Evolutionary conservation across 2,329 filamentous ascomycete species (phyloP), one percentile per base, ranked within the genome.

Genomic region (Fusarium transvaalense): DNA sequence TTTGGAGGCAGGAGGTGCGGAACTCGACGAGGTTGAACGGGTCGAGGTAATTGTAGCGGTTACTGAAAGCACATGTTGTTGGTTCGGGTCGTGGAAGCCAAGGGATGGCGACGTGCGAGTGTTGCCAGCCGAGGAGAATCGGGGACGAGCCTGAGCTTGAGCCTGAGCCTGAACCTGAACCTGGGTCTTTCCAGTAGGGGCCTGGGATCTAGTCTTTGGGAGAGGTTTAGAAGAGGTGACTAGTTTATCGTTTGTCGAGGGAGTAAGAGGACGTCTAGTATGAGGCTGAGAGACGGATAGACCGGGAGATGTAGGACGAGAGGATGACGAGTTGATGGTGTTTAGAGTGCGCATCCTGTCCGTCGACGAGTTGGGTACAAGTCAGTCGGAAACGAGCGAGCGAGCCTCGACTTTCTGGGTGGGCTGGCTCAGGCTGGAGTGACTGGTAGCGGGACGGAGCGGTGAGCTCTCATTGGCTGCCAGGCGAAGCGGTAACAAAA

Each of bases 61-160:
- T 69, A 76, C 53, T 64, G 73, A 70, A 62, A 76, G 74, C 31
- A 73, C 74, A 77, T 77, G 72, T 74, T 74, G 71, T 53, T 74
- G 46, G 31, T 51, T 68, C 50, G 62, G 56, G 46, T 69, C 48
- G 71, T 69, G 64, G 51, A 65, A 69, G 57, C 72, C 69, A 53
- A 73, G 67, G 45, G 66, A 61, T 50, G 68, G 64, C 34, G 68
- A 65, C 42, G 54, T 43, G 51, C 62, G 64, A 41, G 61, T 48
- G 68, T 50, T 63, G 60, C 74, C 57, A 61, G 62, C 55, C 25
- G 73, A 72, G 57, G 66, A 55, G 51, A 68, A 66, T 62, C 71
- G 64, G 50, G 61, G 60, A 61, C 69, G 71, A 48, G 62, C 62
- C 42, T 70, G 68, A 62, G 62, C 48, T 56, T 61, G 48, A 47